A percentile compares a stretch with the other conserved stretches of the same genome.
Evolutionary conservation across 2,329 filamentous ascomycete species (phyloP).

Genomic region (Ophiocordyceps camponoti-saundersi): DNA sequence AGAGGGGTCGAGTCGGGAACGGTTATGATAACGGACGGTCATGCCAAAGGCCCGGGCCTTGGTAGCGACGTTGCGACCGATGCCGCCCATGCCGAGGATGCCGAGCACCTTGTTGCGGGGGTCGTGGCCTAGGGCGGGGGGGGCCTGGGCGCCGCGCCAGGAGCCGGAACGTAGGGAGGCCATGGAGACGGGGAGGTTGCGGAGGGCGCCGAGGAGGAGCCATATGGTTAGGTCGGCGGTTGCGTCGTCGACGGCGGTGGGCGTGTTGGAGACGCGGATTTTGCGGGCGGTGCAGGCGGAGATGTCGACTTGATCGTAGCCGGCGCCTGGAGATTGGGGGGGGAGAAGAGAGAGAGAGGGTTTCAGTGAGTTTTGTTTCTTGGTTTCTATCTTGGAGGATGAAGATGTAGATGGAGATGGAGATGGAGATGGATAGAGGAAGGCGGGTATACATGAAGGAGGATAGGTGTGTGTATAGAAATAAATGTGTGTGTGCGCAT

Average conservation of each 20-base stretch:
- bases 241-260: constrained; percentile 49
- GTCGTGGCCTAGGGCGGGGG: constrained; percentile 40
- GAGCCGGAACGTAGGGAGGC: constrained; percentile 36
- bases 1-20: constrained; percentile 21
- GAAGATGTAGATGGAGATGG: too few relatives aligned
- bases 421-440: too few relatives aligned
- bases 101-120: constrained; percentile 47
- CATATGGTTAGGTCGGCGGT: constrained; percentile 58
- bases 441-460: too few relatives aligned
- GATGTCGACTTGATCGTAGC: constrained; percentile 57
- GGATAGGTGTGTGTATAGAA: too few relatives aligned
- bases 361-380: not conserved
- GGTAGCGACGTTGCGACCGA: constrained; percentile 30
- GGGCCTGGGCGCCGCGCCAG: constrained; percentile 31
- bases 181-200: constrained; percentile 47
- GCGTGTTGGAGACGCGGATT: constrained; percentile 50
- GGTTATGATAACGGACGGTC: constrained; percentile 42
- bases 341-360: not conserved
- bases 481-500: too few relatives aligned
- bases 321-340: constrained; percentile 23
- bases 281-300: constrained; percentile 41
- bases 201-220: constrained; percentile 50
- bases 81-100: constrained; percentile 43
- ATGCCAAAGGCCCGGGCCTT: constrained; percentile 37
- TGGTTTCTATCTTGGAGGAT: too few relatives aligned